These are phyloP conservation scores for Aureobasidium sp. DNA, from an alignment of 2,329 filamentous ascomycete genomes.

Conservation along the genomic window DNA sequence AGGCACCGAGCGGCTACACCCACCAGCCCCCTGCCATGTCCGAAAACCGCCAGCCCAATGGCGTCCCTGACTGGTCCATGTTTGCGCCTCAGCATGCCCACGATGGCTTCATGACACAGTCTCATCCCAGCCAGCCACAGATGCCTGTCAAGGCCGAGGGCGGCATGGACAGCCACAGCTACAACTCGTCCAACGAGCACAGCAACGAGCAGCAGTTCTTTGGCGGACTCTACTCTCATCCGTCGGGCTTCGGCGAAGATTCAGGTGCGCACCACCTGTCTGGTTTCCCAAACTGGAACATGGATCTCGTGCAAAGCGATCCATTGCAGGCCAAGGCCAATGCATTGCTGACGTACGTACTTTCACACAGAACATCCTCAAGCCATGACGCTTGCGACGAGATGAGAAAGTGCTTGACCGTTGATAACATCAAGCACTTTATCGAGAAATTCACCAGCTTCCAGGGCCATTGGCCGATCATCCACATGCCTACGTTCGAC, in stretches of 20 bases:
- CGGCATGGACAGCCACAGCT: constrained; percentile 36
- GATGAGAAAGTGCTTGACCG: constrained; percentile 48
- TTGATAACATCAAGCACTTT: constrained; percentile 64
- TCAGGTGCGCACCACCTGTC: constrained; percentile 28
- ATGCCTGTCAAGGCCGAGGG: constrained; percentile 38
- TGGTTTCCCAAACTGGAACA: constrained; percentile 36
- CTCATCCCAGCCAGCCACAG: constrained; percentile 29
- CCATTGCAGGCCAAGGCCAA: constrained; percentile 41
- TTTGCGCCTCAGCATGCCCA: constrained; percentile 38
- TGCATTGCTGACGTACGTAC: constrained; percentile 38
- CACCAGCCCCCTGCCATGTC: constrained; percentile 13
- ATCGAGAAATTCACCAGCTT: constrained; percentile 65
- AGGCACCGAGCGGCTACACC: constrained; percentile 17
- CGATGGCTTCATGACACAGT: constrained; percentile 35
- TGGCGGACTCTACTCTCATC: constrained; percentile 42
- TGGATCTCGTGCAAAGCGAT: constrained; percentile 30
- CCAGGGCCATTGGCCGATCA: constrained; percentile 64
- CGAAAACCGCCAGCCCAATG: constrained; percentile 14
- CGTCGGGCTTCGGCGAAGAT: constrained; percentile 28
- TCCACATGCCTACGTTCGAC: constrained; percentile 66
- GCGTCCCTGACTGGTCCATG: constrained; percentile 39
- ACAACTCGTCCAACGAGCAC: constrained; percentile 33
- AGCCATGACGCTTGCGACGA: constrained; percentile 19
- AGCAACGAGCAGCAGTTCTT: constrained; percentile 43
- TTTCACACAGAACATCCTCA: constrained; percentile 18